phyloP scores from a whole-genome alignment of 352 stramenopile species.

The Globisporangium recalcitrans region DNA sequence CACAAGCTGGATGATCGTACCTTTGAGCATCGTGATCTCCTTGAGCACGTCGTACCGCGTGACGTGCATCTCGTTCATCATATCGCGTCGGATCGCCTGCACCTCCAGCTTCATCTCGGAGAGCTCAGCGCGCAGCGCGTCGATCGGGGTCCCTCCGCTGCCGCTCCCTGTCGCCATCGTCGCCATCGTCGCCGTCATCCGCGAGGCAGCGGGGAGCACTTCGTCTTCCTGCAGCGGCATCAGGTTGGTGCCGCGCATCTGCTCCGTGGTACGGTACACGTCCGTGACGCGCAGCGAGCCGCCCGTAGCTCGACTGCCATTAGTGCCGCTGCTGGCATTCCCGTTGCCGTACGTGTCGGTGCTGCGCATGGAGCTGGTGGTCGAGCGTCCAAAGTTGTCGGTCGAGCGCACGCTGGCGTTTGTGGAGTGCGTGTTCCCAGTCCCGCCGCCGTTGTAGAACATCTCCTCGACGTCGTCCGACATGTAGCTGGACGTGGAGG shows the following conservation, averaged over 20 bases:
- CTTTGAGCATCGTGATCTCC: conserved; percentile 75
- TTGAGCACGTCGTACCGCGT: conserved; percentile 85
- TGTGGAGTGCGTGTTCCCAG: conserved; percentile 1
- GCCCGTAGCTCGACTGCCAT: conserved; percentile 15
- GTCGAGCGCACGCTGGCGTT: conserved; percentile 20
- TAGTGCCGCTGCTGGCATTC: too few relatives aligned
- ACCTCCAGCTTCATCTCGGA: conserved; percentile 63
- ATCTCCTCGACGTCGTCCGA: conserved; percentile 71
- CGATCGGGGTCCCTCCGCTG: conserved; percentile 16
- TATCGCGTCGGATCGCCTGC: conserved; percentile 57
- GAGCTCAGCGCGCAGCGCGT: conserved; percentile 49
- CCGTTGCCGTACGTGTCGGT: conserved; percentile 14
- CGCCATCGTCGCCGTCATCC: conserved; percentile 3
- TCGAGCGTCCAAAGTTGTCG: conserved; percentile 28
- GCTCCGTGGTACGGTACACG: conserved; percentile 55
- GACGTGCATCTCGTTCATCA: conserved; percentile 83
- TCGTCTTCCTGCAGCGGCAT: conserved; percentile 55
- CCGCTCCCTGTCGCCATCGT: conserved; percentile 5
- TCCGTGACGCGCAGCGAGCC: conserved; percentile 25
- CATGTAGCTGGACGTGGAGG: conserved; percentile 24
- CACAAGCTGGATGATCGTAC: conserved; percentile 60
- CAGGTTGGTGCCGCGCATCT: conserved; percentile 47
- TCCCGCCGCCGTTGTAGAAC: conserved; percentile 39
- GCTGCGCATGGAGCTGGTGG: conserved; percentile 1
- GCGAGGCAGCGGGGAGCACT: conserved; percentile 26